A percentile compares a stretch with the other conserved stretches of the same genome.
These are phyloP conservation scores for Epithele typhae DNA, from an alignment of 768 basidiomycete species.

Conservation along the genomic window DNA sequence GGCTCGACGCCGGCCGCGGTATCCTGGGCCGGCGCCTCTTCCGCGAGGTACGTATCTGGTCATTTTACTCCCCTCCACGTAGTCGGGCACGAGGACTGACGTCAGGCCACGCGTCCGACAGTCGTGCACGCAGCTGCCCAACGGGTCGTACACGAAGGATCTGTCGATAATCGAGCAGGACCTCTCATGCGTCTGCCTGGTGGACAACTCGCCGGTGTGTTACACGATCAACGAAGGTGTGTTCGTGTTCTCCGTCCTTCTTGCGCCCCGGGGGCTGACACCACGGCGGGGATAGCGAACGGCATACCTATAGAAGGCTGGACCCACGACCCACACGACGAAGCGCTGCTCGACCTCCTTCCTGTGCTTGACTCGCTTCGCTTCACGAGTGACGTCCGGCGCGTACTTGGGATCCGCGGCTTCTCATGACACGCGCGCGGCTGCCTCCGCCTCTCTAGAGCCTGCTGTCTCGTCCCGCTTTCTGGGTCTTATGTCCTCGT, in stretches of 20 bases:
- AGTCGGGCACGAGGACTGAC: neutral
- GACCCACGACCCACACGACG: constrained; percentile 96
- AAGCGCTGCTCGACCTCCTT: constrained; percentile 91
- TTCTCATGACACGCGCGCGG: constrained; percentile 33
- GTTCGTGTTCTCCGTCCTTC: constrained; percentile 13
- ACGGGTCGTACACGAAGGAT: constrained; percentile 95
- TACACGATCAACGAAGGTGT: constrained; percentile 91
- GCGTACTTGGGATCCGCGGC: constrained; percentile 75
- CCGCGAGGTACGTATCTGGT: constrained; percentile 65
- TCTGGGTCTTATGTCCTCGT: neutral
- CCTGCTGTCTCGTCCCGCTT: neutral
- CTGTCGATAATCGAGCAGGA: constrained; percentile 84
- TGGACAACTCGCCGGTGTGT: constrained; percentile 94
- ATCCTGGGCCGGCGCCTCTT: constrained; percentile 87
- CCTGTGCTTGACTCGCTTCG: constrained; percentile 94
- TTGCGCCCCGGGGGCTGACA: neutral
- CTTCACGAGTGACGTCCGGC: constrained; percentile 93
- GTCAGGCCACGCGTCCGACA: constrained; percentile 27
- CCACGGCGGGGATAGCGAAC: constrained; percentile 58
- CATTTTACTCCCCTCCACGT: neutral
- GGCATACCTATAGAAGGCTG: constrained; percentile 99
- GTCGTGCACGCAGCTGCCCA: constrained; percentile 90
- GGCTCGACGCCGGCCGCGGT: constrained; percentile 93
- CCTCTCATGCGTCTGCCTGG: constrained; percentile 87
- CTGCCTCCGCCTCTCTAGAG: no score